Percentiles rank a stretch among this genome's conserved stretches.
phyloP scores from a whole-genome alignment of 441 rosid genomes.

The Populus tomentosa region DNA sequence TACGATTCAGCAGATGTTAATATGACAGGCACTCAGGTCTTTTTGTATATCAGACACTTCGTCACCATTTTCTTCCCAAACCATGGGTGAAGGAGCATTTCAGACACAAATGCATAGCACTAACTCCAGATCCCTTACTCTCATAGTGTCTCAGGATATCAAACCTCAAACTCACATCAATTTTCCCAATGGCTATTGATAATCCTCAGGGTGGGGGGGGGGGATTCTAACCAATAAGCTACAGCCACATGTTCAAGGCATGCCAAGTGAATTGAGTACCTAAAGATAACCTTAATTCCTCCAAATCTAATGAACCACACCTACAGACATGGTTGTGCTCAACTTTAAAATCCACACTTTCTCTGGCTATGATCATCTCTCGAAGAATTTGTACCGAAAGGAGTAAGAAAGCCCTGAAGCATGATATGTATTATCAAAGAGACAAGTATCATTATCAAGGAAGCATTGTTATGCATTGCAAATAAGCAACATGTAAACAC shows the following conservation, averaged over 20 bases:
- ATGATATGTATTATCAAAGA: background rate
- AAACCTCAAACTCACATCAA: background rate
- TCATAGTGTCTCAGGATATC: background rate
- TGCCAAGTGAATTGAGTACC: background rate
- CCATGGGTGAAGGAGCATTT: background rate
- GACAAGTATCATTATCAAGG: background rate
- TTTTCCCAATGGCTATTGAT: background rate
- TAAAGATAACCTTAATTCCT: background rate
- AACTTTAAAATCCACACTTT: background rate
- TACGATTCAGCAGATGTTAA: conserved; percentile 16
- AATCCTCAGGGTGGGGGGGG: background rate
- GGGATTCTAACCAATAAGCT: background rate
- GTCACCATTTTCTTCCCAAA: background rate
- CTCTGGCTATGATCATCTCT: background rate
- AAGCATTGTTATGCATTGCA: background rate
- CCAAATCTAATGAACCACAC: background rate
- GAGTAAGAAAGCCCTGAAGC: background rate
- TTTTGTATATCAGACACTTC: background rate
- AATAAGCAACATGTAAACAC: background rate
- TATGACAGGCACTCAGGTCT: conserved; percentile 19
- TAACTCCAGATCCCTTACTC: background rate
- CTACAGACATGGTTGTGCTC: background rate
- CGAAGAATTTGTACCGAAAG: background rate
- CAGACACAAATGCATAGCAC: background rate
- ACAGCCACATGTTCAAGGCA: background rate